Evolutionary conservation across 2,329 filamentous ascomycete genomes (phyloP), one percentile per base, ranked within the genome.

Genomic region (Fusarium caatingaense): DNA sequence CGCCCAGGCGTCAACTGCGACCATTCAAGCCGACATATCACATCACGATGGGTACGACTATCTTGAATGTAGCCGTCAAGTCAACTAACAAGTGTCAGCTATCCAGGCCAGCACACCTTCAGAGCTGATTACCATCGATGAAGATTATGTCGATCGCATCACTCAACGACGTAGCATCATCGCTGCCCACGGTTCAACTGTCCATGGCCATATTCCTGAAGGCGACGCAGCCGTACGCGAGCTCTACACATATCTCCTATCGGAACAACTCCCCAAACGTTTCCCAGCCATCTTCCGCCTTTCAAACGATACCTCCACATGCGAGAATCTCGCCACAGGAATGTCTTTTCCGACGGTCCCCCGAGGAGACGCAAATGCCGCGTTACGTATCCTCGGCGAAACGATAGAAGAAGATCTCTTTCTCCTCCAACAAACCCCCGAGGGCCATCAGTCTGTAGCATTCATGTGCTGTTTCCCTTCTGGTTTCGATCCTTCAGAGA

Each of bases 101-200:
- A 74, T 87, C 5, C 80, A 80, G 25, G 77, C 78, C 15, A 78
- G 82, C 27, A 72, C 78, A 0, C 82, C 84, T 0, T 85, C 85
- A 0, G 82, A 88, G 15, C 80, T 88, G 16, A 85, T 89, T 66
- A 78, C 82, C 15, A 81, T 89, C 20, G 87, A 89, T 70, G 76
- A 74, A 40, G 82, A 85, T 61, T 89, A 88, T 72, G 76, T 81
- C 9, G 72, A 79, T 10, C 80, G 84, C 3, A 78, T 88, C 27
- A 78, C 66, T 1, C 70, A 79, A 5, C 80, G 85, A 6, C 78
- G 79, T 3, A 42, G 68, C 0, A 78, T 83, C 13, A 80, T 87
- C 41, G 53, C 63, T 11, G 28, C 23, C 3, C 49, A 67, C 40
- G 56, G 64, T 4, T 16, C 72, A 2, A 78, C 78, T 3, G 83